Conservation (phyloP, 1,284 basidiomycete genomes). For the Malassezia slooffiae region DNA sequence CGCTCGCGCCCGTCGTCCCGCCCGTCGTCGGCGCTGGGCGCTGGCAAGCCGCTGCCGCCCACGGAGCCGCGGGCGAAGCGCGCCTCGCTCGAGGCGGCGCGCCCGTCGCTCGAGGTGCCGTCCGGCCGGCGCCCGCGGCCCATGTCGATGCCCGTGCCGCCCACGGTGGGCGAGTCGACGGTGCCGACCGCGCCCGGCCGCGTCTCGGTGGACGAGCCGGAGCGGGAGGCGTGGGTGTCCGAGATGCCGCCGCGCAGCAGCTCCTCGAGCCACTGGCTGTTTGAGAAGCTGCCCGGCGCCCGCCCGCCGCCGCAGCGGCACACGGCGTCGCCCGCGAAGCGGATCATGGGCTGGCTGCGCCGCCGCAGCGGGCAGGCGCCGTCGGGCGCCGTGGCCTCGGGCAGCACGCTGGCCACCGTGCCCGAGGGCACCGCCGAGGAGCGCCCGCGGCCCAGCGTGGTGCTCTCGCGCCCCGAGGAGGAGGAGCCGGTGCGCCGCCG, state of each 20-base stretch:
- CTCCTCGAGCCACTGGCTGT: no score
- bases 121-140: conserved; percentile 6
- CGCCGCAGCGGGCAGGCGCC: conserved; percentile 52
- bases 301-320: conserved; percentile 19
- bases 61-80: background rate
- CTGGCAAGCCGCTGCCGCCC: background rate
- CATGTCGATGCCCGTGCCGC: conserved; percentile 7
- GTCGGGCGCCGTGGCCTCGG: no score
- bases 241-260: background rate
- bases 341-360: conserved; percentile 59
- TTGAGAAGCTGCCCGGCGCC: no score
- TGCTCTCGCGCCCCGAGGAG: conserved; percentile 6
- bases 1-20: background rate
- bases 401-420: conserved; percentile 14
- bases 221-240: no score
- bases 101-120: background rate
- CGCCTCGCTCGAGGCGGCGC: background rate
- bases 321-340: conserved; percentile 53
- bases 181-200: background rate
- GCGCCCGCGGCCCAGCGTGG: no score
- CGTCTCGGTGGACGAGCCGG: conserved; percentile 12
- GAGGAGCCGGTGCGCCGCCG: conserved; percentile 10
- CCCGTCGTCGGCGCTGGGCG: background rate
- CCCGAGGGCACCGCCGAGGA: conserved; percentile 7
- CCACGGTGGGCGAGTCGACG: background rate